Percentiles rank a stretch among this genome's conserved stretches.
These are phyloP conservation scores for Chenopodium album DNA, from an alignment of 148 eudicot species.

Conservation along the genomic window DNA sequence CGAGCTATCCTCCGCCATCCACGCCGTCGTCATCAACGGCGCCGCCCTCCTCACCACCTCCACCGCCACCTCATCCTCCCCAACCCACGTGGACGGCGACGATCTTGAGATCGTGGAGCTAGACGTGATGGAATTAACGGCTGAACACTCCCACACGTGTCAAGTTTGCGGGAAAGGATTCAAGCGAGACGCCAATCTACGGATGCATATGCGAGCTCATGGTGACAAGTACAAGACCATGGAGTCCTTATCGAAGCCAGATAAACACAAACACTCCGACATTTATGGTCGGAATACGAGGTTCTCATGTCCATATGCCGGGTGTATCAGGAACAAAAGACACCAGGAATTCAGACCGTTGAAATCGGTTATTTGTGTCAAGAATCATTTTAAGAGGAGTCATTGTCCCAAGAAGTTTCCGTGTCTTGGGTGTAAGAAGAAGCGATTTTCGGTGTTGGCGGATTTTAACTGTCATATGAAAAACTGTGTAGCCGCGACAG, in stretches of 20 bases:
- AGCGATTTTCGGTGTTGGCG: slow-evolving; percentile 71
- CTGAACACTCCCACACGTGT: slow-evolving; percentile 76
- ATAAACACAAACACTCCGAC: not conserved
- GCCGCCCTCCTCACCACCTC: slow-evolving; percentile 57
- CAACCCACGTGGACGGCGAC: slow-evolving; percentile 13
- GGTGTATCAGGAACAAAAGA: slow-evolving; percentile 61
- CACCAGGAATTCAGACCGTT: slow-evolving; percentile 58
- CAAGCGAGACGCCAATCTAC: slow-evolving; percentile 65
- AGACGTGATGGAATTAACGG: slow-evolving; percentile 63
- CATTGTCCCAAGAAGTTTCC: slow-evolving; percentile 79
- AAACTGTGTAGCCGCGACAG: slow-evolving; percentile 31
- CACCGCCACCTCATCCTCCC: slow-evolving; percentile 34
- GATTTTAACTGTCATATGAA: slow-evolving; percentile 71
- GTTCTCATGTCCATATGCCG: slow-evolving; percentile 71
- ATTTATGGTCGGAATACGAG: slow-evolving; percentile 24
- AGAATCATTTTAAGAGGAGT: slow-evolving; percentile 81
- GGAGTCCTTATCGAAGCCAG: slow-evolving; percentile 54
- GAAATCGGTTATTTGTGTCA: slow-evolving; percentile 69
- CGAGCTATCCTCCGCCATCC: slow-evolving; percentile 70
- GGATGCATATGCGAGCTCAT: slow-evolving; percentile 79
- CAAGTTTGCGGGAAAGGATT: slow-evolving; percentile 71
- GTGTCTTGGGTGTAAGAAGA: slow-evolving; percentile 59
- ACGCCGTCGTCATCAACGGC: slow-evolving; percentile 58
- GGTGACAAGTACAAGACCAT: slow-evolving; percentile 57
- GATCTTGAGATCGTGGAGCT: slow-evolving; percentile 56